Base-by-base conservation (phyloP, 768 basidiomycete genomes). In the Tylopilus rubrobrunneus region DNA sequence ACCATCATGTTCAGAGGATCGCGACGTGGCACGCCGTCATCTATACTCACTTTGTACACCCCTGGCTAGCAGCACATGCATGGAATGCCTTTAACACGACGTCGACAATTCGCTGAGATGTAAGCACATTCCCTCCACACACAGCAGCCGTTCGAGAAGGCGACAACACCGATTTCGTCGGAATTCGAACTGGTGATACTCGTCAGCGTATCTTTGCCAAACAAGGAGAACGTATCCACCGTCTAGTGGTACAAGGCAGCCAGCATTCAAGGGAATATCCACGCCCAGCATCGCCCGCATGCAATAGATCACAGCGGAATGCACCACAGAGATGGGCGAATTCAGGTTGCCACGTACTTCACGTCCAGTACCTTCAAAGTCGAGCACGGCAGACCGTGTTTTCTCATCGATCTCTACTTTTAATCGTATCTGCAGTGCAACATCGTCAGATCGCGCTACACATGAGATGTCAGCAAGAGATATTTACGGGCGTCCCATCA, bases 191-290 rank as follows among this genome's bases (percentile, higher is more conserved):
- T 86, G 57, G 42, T 36, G 36, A 25, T 29, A 49, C 28, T 3
- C 14, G n/a, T 52, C 41, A 57, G 45, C 27, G 42, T 11, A 0
- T 2, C 6, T 10, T 48, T 21, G 7, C 23, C 17, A 17, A 19
- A 15, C 1, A 39, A 44, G n/a, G 4, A 7, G 19, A 36, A 11
- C 15, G 41, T 8, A 72, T 79, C 48, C 59, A 90, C 90, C 84
- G 23, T 86, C 81, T 36, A 94, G 74, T 1, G 93, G 93, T 8
- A 92, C 89, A 9, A 98, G 78, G 65, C 94, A 97, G 1, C 95
- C 95, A 23, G 92, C 91, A 67, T 98, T 98, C 27, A 98, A 78
- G 11, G 95, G 95, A 42, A 97, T 96, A 62, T 93, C 88, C 31
- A 82, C 68, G 66, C 91, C 83, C 31, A 93, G 74, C 90, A 92